Base-by-base conservation (phyloP, 441 rosid genomes). In the Populus hybrid region DNA sequence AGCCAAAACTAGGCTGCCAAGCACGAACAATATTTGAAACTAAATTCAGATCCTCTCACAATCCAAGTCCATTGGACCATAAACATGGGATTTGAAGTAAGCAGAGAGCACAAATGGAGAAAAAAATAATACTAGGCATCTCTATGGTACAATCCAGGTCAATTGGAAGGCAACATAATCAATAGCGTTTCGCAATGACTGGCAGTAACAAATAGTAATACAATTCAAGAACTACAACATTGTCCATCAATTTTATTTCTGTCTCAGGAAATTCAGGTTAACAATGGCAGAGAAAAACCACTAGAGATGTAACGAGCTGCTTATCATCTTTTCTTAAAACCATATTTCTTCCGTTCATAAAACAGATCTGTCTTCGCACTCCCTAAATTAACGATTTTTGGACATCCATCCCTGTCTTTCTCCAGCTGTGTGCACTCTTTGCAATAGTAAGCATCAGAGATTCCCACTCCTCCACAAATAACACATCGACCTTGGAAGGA, bases 401-500 rank as follows among this genome's bases (percentile, higher is more conserved):
- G 97, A 38, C 97, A 92, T 28, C 97, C 98, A 88, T 92, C 96
- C 73, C 97, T 86, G 75, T 94, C 93, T 78, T 92, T 94, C 87
- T 92, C 97, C 82, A 89, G 97, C 79, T 89, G 97, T 0, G 98
- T 91, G 70, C 96, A 92, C 84, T 94, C 97, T 78, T 91, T 94
- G 82, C 98, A 89, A 80, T 90, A 94, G 75, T 90, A 92, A 21
- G 98, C 97, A 75, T 92, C 96, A 7, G 96, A 92, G 46, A 94
- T 94, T 53, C 98, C 97, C 61, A 90, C 94, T 23, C 96, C 98
- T 83, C 96, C 95, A 38, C 98, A 92, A 63, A 94, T 91, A 46
- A 91, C 97, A 61, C 97, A 91, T 26, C 98, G 88, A 26, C 98
- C 95, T 80, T 91, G 98, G 84, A 94, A 92, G 14, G 97, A 94